These are phyloP conservation scores for Begonia masoniana DNA, from an alignment of 306 rosid genomes.

Conservation along the genomic window DNA sequence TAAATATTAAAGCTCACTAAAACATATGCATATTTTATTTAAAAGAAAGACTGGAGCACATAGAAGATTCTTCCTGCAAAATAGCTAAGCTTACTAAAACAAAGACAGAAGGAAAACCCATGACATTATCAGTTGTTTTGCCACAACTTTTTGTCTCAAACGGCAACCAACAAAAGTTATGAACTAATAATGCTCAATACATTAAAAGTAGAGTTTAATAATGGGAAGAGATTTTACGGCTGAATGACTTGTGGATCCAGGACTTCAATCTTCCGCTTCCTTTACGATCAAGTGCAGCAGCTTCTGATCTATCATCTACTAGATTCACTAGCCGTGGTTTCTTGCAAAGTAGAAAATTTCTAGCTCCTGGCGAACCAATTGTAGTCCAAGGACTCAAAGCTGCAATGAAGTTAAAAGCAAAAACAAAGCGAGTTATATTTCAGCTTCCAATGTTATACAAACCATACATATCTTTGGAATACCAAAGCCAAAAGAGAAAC, in stretches of 20 bases:
- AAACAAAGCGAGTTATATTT: slow-evolving; percentile 1
- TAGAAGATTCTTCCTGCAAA: no score
- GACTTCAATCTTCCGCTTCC: slow-evolving; percentile 65
- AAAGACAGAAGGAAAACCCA: no score
- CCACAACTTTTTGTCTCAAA: no score
- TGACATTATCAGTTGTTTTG: no score
- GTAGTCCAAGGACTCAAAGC: slow-evolving; percentile 68
- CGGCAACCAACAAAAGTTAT: no score
- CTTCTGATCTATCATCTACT: slow-evolving; percentile 9
- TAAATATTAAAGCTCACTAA: no score
- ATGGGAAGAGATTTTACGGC: slow-evolving; percentile 55
- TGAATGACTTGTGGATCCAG: slow-evolving; percentile 81
- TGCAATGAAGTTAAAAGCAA: slow-evolving; percentile 19
- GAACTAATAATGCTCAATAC: background rate
- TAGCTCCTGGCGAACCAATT: slow-evolving; percentile 69
- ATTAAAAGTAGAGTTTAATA: slow-evolving; percentile 15
- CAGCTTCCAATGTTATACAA: background rate
- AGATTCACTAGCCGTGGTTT: slow-evolving; percentile 39
- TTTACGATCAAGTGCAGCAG: slow-evolving; percentile 20
- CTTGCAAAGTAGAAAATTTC: slow-evolving; percentile 84
- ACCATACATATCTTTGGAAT: background rate
- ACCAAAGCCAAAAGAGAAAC: background rate
- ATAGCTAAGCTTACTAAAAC: no score
- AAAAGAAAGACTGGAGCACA: no score
- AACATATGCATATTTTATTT: no score